Evolutionary conservation across 805 yeast genomes (phyloP).

Genomic region (Candida tammaniensis): DNA sequence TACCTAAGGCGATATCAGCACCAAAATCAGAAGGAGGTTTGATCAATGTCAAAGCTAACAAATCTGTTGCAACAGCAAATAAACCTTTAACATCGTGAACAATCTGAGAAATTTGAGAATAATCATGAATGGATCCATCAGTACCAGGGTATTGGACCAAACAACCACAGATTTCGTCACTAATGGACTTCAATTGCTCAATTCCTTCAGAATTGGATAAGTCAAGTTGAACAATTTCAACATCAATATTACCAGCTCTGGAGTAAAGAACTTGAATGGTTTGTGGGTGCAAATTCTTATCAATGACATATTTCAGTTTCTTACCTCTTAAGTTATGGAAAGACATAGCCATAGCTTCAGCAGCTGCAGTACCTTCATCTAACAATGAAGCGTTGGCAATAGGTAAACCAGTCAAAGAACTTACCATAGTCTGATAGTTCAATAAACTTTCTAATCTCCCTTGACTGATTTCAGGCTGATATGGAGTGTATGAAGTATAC

Average conservation of each 20-base stretch:
- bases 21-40: constrained; percentile 82
- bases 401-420: constrained; percentile 91
- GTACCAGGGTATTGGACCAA: constrained; percentile 90
- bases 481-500: constrained; percentile 98
- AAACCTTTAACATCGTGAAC: constrained; percentile 73
- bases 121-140: constrained; percentile 62
- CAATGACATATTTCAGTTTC: constrained; percentile 67
- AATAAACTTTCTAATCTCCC: constrained; percentile 89
- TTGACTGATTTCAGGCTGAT: constrained; percentile 97
- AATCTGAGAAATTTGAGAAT: constrained; percentile 55
- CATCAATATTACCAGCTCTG: constrained; percentile 72
- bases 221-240: constrained; percentile 60
- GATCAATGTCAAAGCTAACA: constrained; percentile 81
- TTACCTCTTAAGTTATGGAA: constrained; percentile 67
- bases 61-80: constrained; percentile 85
- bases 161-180: constrained; percentile 64
- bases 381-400: constrained; percentile 91
- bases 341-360: constrained; percentile 90
- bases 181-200: constrained; percentile 20
- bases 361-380: constrained; percentile 97
- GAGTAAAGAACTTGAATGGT: constrained; percentile 76
- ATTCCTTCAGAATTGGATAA: constrained; percentile 42
- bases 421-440: constrained; percentile 88
- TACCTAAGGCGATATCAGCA: constrained; percentile 92
- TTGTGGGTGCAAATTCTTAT: constrained; percentile 76